These are phyloP conservation scores for carrot (Daucus carota) DNA, from an alignment of 129 eudicot genomes.

Conservation along the genomic window DNA sequence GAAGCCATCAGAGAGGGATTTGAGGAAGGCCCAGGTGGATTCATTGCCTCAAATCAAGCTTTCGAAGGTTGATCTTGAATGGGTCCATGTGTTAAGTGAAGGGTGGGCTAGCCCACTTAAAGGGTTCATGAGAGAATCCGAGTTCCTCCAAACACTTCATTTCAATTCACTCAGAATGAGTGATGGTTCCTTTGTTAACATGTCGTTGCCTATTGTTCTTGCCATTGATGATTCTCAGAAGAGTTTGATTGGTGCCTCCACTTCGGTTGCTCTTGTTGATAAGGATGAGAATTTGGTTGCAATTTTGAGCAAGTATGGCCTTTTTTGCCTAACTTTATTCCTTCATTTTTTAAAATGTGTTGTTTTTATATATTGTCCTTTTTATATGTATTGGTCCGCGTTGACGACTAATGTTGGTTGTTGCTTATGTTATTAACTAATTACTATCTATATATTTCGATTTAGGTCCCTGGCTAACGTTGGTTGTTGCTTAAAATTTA, in stretches of 20 bases:
- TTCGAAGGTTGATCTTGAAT: conserved; percentile 63
- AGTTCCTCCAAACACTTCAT: conserved; percentile 99
- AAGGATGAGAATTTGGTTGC: conserved; percentile 51
- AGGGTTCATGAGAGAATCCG: conserved; percentile 95
- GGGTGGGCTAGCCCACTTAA: conserved; percentile 96
- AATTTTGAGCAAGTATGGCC: conserved; percentile 64
- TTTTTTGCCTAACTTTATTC: background rate
- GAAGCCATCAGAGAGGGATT: conserved; percentile 30
- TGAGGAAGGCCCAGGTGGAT: conserved; percentile 36
- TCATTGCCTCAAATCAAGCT: conserved; percentile 50
- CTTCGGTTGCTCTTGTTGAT: conserved; percentile 59
- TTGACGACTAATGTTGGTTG: background rate
- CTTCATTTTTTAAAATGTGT: background rate
- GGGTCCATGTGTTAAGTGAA: conserved; percentile 94
- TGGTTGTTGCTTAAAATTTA: background rate
- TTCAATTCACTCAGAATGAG: conserved; percentile 78
- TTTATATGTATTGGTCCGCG: background rate
- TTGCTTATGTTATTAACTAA: too few species aligned
- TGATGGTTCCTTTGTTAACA: conserved; percentile 73
- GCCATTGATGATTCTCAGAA: conserved; percentile 72
- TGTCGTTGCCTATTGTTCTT: conserved; percentile 91
- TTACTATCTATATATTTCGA: too few species aligned
- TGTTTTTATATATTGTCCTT: background rate
- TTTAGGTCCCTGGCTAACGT: too few species aligned
- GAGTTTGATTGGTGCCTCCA: conserved; percentile 38